Conservation (phyloP, 1,139 yeast species). For the Meyerozyma elateridarum region DNA sequence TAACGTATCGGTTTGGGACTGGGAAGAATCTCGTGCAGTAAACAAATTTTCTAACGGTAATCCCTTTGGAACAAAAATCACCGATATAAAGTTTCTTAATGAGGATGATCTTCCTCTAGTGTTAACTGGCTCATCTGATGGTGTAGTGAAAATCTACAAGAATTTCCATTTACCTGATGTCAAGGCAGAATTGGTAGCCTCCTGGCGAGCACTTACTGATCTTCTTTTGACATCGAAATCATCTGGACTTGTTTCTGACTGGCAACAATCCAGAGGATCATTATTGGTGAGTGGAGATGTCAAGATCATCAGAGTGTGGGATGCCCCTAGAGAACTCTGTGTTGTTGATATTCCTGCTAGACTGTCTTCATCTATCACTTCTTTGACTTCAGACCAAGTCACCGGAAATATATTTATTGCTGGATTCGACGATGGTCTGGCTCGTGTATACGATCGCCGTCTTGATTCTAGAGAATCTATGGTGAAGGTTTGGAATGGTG, state of each 20-base stretch:
- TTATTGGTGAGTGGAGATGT: constrained; percentile 93
- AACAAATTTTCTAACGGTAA: constrained; percentile 78
- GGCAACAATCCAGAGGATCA: constrained; percentile 97
- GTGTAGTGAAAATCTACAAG: constrained; percentile 80
- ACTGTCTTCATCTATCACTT: constrained; percentile 82
- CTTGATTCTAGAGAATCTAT: constrained; percentile 80
- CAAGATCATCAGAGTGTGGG: constrained; percentile 89
- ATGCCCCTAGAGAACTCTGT: constrained; percentile 90
- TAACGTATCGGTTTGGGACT: constrained; percentile 82
- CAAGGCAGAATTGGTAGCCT: constrained; percentile 60
- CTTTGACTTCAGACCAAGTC: constrained; percentile 91
- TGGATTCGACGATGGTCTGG: constrained; percentile 90
- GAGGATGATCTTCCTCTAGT: constrained; percentile 88
- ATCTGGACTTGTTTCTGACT: constrained; percentile 82
- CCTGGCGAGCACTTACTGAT: constrained; percentile 94
- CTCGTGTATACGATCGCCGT: constrained; percentile 88
- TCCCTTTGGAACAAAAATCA: constrained; percentile 82
- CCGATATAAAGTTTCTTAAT: constrained; percentile 80
- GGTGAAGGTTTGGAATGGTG: constrained; percentile 67
- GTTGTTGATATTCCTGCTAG: constrained; percentile 86
- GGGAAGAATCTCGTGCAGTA: constrained; percentile 57
- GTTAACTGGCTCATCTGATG: constrained; percentile 89
- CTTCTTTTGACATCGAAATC: constrained; percentile 74
- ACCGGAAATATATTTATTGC: constrained; percentile 90
- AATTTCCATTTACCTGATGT: constrained; percentile 55